phyloP scores from a whole-genome alignment of 176 grass and related monocot genomes.

The Oryza nivara region DNA sequence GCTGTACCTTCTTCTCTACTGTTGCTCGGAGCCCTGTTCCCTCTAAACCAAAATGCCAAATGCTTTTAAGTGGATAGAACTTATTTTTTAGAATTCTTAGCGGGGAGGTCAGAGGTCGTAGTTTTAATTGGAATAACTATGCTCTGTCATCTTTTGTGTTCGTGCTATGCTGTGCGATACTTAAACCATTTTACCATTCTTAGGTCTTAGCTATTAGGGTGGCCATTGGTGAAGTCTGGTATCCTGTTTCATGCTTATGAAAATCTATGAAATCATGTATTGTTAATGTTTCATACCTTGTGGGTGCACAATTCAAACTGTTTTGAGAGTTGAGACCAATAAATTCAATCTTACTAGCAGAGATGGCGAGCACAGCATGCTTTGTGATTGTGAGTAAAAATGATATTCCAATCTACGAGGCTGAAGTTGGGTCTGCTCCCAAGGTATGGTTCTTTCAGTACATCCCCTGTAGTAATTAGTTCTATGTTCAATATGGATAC shows the following conservation, averaged over 20 bases:
- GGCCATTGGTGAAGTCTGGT: not conserved
- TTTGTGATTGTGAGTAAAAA: conserved; percentile 81
- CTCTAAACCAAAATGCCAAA: not conserved
- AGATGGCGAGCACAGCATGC: conserved; percentile 69
- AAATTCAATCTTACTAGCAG: not conserved
- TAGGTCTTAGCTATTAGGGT: conserved; percentile 13
- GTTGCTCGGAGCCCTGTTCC: not conserved
- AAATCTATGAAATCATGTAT: not conserved
- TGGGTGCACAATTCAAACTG: not conserved
- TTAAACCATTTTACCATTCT: not conserved
- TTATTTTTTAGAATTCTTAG: not conserved
- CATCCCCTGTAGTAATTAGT: conserved; percentile 4
- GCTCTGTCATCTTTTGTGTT: not conserved
- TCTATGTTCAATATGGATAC: not conserved
- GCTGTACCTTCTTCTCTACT: not conserved
- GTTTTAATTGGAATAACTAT: not conserved
- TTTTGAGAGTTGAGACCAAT: conserved; percentile 19
- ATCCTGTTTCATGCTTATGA: not conserved
- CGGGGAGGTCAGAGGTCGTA: not conserved
- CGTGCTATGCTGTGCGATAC: not conserved
- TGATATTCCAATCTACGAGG: conserved; percentile 78
- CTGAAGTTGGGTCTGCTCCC: conserved; percentile 76
- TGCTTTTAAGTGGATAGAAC: not conserved
- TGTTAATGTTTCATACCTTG: not conserved
- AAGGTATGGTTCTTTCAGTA: conserved; percentile 47